A percentile compares a stretch with the other conserved stretches of the same genome.
Evolutionary conservation across 176 grass and related monocot genomes (phyloP).

Genomic region (Oryza glumipatula): DNA sequence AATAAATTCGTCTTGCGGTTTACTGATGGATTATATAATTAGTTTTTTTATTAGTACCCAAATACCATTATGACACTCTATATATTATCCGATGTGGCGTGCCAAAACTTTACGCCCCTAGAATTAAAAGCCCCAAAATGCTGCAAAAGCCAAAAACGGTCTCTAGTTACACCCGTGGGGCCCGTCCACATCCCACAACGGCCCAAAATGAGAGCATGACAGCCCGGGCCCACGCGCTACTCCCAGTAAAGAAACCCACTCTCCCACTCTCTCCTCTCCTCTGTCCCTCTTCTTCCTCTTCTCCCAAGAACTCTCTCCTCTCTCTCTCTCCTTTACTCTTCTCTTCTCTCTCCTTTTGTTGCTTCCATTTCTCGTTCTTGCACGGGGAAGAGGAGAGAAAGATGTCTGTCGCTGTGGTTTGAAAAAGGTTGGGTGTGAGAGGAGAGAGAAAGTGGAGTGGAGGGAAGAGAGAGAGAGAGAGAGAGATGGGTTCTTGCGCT

Average conservation of each 20-base stretch:
- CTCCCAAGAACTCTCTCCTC: slow-evolving; percentile 28
- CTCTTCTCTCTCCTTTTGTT: slow-evolving; percentile 4
- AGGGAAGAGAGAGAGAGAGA: background rate
- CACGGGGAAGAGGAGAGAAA: background rate
- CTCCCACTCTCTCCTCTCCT: background rate
- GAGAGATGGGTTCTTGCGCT: slow-evolving; percentile 80
- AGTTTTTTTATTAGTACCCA: too few species aligned
- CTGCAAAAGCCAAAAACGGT: background rate
- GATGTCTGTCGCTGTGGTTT: slow-evolving; percentile 17
- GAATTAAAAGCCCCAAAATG: background rate
- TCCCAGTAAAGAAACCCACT: slow-evolving; percentile 44
- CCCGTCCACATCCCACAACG: background rate
- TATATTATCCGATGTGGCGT: too few species aligned
- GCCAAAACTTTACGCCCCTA: too few species aligned
- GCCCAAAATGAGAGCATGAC: slow-evolving; percentile 7
- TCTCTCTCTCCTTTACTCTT: background rate
- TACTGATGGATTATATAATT: too few species aligned
- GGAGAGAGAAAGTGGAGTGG: background rate
- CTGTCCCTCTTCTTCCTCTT: background rate
- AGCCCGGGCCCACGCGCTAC: slow-evolving; percentile 32
- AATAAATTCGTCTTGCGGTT: too few species aligned
- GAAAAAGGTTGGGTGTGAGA: background rate
- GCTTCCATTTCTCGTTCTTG: slow-evolving; percentile 26
- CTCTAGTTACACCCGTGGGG: background rate
- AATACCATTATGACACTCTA: too few species aligned